These are phyloP conservation scores for Leccinellum albellum DNA, from an alignment of 768 basidiomycete genomes.

Conservation along the genomic window DNA sequence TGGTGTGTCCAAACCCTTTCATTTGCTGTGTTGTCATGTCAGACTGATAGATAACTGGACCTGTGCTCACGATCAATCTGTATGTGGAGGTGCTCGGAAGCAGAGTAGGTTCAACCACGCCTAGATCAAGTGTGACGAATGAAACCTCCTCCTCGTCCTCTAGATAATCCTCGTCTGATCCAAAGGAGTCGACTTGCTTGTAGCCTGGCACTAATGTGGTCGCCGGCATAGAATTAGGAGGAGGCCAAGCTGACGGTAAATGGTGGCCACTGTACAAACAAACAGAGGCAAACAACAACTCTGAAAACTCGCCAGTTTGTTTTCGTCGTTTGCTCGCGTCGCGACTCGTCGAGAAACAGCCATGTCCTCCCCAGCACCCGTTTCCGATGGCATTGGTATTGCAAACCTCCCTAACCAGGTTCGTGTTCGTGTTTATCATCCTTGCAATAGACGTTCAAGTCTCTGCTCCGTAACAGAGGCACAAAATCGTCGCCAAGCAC, in stretches of 20 bases:
- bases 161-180: slow-evolving; percentile 64
- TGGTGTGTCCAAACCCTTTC: slow-evolving; percentile 71
- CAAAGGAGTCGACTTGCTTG: slow-evolving; percentile 64
- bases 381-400: slow-evolving; percentile 83
- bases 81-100: slow-evolving; percentile 68
- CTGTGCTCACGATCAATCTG: slow-evolving; percentile 61
- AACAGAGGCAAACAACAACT: slow-evolving; percentile 23
- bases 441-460: neutral
- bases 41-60: neutral
- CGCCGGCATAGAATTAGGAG: too few species aligned
- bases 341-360: slow-evolving; percentile 16
- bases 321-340: slow-evolving; percentile 19
- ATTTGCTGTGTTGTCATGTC: neutral
- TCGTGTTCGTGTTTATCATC: slow-evolving; percentile 17
- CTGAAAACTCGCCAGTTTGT: slow-evolving; percentile 23
- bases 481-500: slow-evolving; percentile 97
- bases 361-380: slow-evolving; percentile 29
- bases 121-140: slow-evolving; percentile 76
- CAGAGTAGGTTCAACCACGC: slow-evolving; percentile 65
- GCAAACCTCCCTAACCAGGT: slow-evolving; percentile 99
- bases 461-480: slow-evolving; percentile 55
- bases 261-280: slow-evolving; percentile 28
- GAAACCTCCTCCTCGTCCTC: slow-evolving; percentile 49
- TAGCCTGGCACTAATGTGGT: slow-evolving; percentile 51
- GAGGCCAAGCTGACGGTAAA: too few species aligned